Evolutionary conservation across 331 rosid genomes (phyloP).

Genomic region (Malus hybrid): DNA sequence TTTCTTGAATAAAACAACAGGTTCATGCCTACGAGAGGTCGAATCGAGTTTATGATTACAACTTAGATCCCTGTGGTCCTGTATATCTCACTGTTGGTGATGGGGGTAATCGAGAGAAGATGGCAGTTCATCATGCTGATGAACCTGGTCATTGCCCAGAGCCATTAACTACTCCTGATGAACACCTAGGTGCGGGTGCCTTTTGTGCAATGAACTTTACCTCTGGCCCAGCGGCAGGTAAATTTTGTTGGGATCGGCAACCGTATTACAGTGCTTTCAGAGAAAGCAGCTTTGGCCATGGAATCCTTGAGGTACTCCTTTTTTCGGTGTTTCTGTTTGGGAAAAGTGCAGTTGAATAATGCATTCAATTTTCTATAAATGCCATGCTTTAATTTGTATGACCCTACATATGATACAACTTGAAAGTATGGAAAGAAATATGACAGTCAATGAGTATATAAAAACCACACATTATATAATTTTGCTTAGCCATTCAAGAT

Average conservation of each 20-base stretch:
- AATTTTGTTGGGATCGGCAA: slow-evolving; percentile 75
- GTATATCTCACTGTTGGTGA: slow-evolving; percentile 74
- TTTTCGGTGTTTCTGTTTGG: slow-evolving; percentile 1
- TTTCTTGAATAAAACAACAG: slow-evolving; percentile 26
- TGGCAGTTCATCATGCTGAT: slow-evolving; percentile 55
- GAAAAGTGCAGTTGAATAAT: not conserved
- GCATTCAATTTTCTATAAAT: not conserved
- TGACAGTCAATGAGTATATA: not conserved
- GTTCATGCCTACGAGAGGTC: slow-evolving; percentile 93
- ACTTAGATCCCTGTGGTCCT: slow-evolving; percentile 77
- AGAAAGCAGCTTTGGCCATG: slow-evolving; percentile 78
- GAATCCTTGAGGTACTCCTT: slow-evolving; percentile 56
- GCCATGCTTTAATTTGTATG: not conserved
- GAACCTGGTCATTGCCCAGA: slow-evolving; percentile 64
- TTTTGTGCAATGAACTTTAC: slow-evolving; percentile 61
- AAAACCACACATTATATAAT: not conserved
- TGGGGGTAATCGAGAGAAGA: slow-evolving; percentile 84
- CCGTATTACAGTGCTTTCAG: slow-evolving; percentile 69
- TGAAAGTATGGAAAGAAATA: not conserved
- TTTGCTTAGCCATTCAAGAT: not conserved
- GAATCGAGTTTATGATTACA: slow-evolving; percentile 66
- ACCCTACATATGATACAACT: not conserved
- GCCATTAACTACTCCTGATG: slow-evolving; percentile 46
- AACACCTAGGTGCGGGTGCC: slow-evolving; percentile 53
- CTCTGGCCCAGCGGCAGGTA: slow-evolving; percentile 56